These are phyloP conservation scores for Torrubiella hemipterigena DNA, from an alignment of 2,329 filamentous ascomycete genomes.

Conservation along the genomic window DNA sequence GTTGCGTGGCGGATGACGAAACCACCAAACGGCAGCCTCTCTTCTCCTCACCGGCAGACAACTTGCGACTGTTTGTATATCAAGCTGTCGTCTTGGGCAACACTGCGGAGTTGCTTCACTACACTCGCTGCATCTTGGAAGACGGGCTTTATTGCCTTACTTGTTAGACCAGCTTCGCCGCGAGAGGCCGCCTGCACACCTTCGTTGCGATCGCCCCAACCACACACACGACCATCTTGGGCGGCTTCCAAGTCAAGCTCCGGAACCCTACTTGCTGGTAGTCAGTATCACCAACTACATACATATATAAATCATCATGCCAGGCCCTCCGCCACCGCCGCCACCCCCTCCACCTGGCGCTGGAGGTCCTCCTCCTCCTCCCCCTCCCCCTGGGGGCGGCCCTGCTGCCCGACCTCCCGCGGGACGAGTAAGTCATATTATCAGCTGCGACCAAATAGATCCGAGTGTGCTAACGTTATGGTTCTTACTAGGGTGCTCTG, in stretches of 20 bases:
- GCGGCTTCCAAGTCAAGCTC: neutral
- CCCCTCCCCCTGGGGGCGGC: constrained; percentile 38
- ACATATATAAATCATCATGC: constrained; percentile 15
- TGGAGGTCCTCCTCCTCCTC: constrained; percentile 52
- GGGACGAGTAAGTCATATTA: constrained; percentile 44
- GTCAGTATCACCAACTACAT: neutral
- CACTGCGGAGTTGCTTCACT: too few relatives aligned
- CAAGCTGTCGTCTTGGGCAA: too few relatives aligned
- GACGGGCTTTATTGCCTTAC: too few relatives aligned
- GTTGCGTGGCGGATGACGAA: too few relatives aligned
- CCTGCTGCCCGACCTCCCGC: constrained; percentile 43
- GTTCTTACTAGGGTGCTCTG: constrained; percentile 57
- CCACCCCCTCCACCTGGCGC: constrained; percentile 55
- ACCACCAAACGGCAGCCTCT: too few relatives aligned
- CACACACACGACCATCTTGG: too few relatives aligned
- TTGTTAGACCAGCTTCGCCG: too few relatives aligned
- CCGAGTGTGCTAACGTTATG: constrained; percentile 5
- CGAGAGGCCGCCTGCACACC: too few relatives aligned
- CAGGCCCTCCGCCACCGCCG: constrained; percentile 49
- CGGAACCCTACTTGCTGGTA: constrained; percentile 3
- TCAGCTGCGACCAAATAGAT: neutral
- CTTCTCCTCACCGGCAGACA: too few relatives aligned
- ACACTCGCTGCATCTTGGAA: too few relatives aligned
- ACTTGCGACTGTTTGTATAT: too few relatives aligned
- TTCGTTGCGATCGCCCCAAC: too few relatives aligned